phyloP scores from a whole-genome alignment of 768 basidiomycete genomes.

The Leccinellum luteum region DNA sequence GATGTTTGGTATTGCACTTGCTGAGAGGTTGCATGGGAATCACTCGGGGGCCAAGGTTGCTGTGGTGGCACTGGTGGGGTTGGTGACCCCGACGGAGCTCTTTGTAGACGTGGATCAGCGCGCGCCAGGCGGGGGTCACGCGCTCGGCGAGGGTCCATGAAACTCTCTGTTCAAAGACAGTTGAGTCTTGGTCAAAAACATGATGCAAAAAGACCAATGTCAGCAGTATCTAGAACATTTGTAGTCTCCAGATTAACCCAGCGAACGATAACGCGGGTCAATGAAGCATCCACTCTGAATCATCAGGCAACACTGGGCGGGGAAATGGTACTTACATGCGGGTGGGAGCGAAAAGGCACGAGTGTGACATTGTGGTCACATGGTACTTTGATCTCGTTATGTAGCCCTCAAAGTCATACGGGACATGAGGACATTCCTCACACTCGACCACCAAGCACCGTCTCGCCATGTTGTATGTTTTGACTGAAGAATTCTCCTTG shows the following conservation, averaged over 20 bases:
- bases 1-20: conserved; percentile 18
- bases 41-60: conserved; percentile 25
- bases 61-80: conserved; percentile 25
- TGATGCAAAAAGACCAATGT: conserved; percentile 35
- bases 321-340: conserved; percentile 20
- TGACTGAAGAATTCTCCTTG: background rate
- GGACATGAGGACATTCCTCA: no score
- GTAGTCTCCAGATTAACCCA: conserved; percentile 75
- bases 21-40: conserved; percentile 11
- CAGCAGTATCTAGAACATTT: conserved; percentile 95
- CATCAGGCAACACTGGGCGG: conserved; percentile 46
- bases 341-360: background rate
- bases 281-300: conserved; percentile 93
- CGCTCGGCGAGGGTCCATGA: conserved; percentile 77
- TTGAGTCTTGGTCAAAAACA: conserved; percentile 16
- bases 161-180: conserved; percentile 14
- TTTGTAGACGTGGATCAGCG: conserved; percentile 62
- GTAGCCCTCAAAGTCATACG: no score
- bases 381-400: background rate
- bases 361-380: conserved; percentile 17
- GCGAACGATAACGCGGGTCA: conserved; percentile 49
- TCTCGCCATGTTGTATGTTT: conserved; percentile 10
- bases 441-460: background rate
- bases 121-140: conserved; percentile 80
- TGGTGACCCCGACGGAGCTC: conserved; percentile 40